phyloP scores from a whole-genome alignment of 108 stramenopile species.

The Asterionellopsis glacialis region DNA sequence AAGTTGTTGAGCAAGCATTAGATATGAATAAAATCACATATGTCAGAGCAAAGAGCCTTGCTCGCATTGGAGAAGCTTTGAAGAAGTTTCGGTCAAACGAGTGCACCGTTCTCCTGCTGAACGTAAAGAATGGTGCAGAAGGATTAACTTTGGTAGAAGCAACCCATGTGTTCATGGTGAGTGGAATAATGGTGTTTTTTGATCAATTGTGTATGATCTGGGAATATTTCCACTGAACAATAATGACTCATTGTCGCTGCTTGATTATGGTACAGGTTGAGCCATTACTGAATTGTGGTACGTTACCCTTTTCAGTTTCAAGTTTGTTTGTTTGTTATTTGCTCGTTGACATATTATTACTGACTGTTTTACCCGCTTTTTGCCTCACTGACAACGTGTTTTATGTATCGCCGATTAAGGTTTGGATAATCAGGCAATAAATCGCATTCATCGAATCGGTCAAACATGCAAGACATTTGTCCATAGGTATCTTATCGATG shows the following conservation, averaged over 20 bases:
- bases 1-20: constrained; percentile 63
- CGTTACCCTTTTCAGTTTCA: constrained; percentile 28
- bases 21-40: constrained; percentile 35
- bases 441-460: constrained; percentile 65
- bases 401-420: too few species aligned
- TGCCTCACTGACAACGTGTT: background rate
- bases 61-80: constrained; percentile 28
- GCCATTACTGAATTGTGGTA: constrained; percentile 66
- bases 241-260: too few species aligned
- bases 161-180: constrained; percentile 70
- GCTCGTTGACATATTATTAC: too few species aligned
- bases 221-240: too few species aligned
- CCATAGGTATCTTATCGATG: constrained; percentile 68
- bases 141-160: constrained; percentile 83
- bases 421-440: constrained; percentile 45
- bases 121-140: constrained; percentile 77
- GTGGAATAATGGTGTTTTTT: too few species aligned
- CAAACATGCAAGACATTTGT: constrained; percentile 66
- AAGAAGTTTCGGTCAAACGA: constrained; percentile 26
- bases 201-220: too few species aligned
- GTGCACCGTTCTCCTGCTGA: constrained; percentile 52
- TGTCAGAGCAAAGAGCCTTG: constrained; percentile 31
- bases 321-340: too few species aligned
- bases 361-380: too few species aligned
- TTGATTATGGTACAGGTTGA: constrained; percentile 28